Conservation (phyloP, 805 yeast genomes). For the Candida rishiriensis region DNA sequence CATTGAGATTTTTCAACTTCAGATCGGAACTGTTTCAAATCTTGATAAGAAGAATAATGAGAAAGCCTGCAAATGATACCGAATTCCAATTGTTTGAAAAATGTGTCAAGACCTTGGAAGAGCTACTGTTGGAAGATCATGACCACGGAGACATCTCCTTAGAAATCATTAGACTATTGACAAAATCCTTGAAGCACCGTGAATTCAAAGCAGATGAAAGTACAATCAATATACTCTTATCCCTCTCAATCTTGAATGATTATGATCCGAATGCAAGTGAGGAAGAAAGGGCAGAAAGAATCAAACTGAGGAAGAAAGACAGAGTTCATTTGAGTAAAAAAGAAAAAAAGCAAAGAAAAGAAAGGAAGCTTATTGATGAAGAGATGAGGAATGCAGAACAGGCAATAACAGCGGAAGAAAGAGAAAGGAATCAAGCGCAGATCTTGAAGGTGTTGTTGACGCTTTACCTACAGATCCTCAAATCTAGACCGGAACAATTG, state of each 20-base stretch:
- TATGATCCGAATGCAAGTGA: constrained; percentile 62
- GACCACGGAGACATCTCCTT: constrained; percentile 76
- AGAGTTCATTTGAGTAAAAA: constrained; percentile 88
- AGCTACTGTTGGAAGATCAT: constrained; percentile 68
- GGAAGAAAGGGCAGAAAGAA: constrained; percentile 39
- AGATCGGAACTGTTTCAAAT: constrained; percentile 69
- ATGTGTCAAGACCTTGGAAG: constrained; percentile 63
- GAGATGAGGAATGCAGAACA: constrained; percentile 86
- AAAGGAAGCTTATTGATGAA: constrained; percentile 79
- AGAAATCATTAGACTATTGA: constrained; percentile 64
- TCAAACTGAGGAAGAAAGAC: constrained; percentile 74
- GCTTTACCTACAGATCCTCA: constrained; percentile 73
- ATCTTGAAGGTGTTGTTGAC: constrained; percentile 69
- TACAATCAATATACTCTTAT: constrained; percentile 66
- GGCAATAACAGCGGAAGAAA: constrained; percentile 79
- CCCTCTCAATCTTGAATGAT: constrained; percentile 61
- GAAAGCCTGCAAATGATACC: constrained; percentile 47
- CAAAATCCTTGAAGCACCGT: constrained; percentile 68
- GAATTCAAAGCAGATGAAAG: constrained; percentile 80
- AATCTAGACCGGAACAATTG: constrained; percentile 54
- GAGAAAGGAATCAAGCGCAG: constrained; percentile 82
- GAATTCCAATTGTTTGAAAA: constrained; percentile 48
- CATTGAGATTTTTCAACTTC: constrained; percentile 76
- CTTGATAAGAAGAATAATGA: constrained; percentile 60
- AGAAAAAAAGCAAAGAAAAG: constrained; percentile 83